Conservation (phyloP, 176 grass and related monocot genomes). For the Alloteropsis semialata region DNA sequence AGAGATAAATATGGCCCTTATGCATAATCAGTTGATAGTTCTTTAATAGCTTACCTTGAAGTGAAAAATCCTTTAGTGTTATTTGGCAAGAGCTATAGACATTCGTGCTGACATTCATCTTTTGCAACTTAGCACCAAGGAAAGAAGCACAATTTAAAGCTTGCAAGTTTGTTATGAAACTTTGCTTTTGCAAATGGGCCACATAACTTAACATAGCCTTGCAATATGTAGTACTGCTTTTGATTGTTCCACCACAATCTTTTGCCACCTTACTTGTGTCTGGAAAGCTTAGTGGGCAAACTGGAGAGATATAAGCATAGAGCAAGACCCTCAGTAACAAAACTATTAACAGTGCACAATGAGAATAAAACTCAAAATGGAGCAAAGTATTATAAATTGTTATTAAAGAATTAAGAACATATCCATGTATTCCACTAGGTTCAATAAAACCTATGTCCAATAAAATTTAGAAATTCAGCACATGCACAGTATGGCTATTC, state of each 20-base stretch:
- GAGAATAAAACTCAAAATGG: neutral
- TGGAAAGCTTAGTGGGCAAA: slow-evolving; percentile 81
- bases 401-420: neutral
- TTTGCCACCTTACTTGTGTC: slow-evolving; percentile 77
- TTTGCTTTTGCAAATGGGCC: slow-evolving; percentile 94
- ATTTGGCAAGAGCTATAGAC: slow-evolving; percentile 80
- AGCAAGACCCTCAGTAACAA: slow-evolving; percentile 26
- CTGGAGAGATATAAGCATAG: too few species aligned
- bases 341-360: neutral
- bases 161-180: slow-evolving; percentile 97
- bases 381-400: neutral
- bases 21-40: slow-evolving; percentile 17
- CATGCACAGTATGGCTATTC: neutral
- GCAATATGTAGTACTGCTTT: slow-evolving; percentile 67
- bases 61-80: slow-evolving; percentile 94
- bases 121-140: slow-evolving; percentile 79
- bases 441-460: neutral
- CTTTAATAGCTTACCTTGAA: slow-evolving; percentile 68
- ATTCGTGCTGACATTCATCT: slow-evolving; percentile 81
- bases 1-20: neutral
- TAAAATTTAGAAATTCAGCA: neutral
- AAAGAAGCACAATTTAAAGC: slow-evolving; percentile 79
- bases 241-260: slow-evolving; percentile 52
- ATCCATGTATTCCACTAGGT: neutral
- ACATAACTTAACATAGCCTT: slow-evolving; percentile 70